A percentile compares a stretch with the other conserved stretches of the same genome.
These are phyloP conservation scores for Sergeia podlipaevii DNA, from an alignment of 208 protist genomes.

Conservation along the genomic window DNA sequence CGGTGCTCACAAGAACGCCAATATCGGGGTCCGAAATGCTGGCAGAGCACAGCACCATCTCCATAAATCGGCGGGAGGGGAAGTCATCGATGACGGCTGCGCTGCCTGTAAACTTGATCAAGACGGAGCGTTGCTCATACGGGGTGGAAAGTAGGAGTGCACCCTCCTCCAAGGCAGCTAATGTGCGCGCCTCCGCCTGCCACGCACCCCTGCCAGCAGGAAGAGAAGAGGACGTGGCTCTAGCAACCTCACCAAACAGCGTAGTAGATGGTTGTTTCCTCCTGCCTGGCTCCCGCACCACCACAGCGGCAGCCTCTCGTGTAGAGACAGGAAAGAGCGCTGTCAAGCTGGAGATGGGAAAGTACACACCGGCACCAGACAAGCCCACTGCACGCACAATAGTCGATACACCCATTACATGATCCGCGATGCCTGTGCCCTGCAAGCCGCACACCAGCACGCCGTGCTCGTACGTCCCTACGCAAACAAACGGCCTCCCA, in stretches of 20 bases:
- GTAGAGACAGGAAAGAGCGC: constrained; percentile 26
- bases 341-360: constrained; percentile 46
- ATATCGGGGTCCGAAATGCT: not conserved
- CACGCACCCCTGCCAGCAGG: too few species aligned
- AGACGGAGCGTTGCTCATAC: constrained; percentile 31
- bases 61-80: not conserved
- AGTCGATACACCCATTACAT: too few species aligned
- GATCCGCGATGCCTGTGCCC: constrained; percentile 12
- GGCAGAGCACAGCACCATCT: constrained; percentile 6
- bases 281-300: too few species aligned
- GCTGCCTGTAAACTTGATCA: constrained; percentile 29
- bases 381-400: constrained; percentile 37
- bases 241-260: too few species aligned
- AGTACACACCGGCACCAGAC: constrained; percentile 28
- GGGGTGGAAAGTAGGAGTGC: constrained; percentile 44
- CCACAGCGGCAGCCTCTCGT: too few species aligned
- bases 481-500: constrained; percentile 41
- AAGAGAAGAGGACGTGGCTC: too few species aligned
- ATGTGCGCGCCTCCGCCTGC: constrained; percentile 6
- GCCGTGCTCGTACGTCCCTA: constrained; percentile 70
- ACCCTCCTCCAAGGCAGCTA: constrained; percentile 29
- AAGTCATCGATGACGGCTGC: constrained; percentile 24
- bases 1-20: constrained; percentile 11
- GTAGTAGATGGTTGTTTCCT: too few species aligned
- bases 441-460: constrained; percentile 51